Conservation (phyloP, 805 yeast species). For the Lachancea lanzarotensis region DNA sequence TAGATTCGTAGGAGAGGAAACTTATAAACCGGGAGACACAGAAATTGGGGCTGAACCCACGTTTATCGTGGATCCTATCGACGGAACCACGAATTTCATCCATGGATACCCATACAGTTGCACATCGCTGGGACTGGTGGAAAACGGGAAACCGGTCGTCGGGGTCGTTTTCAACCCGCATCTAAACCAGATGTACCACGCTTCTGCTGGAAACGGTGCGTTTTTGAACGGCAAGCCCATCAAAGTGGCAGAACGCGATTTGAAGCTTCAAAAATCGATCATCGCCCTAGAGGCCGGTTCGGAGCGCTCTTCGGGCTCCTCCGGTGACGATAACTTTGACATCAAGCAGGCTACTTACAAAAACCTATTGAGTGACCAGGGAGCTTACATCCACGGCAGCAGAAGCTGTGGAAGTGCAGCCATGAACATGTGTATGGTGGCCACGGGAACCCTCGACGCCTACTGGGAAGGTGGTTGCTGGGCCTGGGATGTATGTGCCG, state of each 20-base stretch:
- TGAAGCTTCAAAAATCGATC: constrained; percentile 45
- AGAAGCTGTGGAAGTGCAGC: constrained; percentile 62
- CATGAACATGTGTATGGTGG: constrained; percentile 51
- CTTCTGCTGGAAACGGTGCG: constrained; percentile 51
- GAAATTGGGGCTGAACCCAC: constrained; percentile 47
- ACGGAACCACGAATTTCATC: constrained; percentile 60
- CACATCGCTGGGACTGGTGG: constrained; percentile 52
- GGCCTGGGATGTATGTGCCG: constrained; percentile 67
- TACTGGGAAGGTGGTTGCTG: constrained; percentile 71
- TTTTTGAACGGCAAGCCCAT: constrained; percentile 41
- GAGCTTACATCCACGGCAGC: constrained; percentile 56
- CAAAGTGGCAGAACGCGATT: constrained; percentile 27
- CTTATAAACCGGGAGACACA: constrained; percentile 44
- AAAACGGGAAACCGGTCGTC: constrained; percentile 43
- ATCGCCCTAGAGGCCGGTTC: constrained; percentile 58
- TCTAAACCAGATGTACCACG: constrained; percentile 45
- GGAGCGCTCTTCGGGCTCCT: constrained; percentile 50
- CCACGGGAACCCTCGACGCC: constrained; percentile 51
- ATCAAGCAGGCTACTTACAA: constrained; percentile 44
- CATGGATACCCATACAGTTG: constrained; percentile 59
- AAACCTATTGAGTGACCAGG: constrained; percentile 40
- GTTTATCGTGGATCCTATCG: constrained; percentile 59
- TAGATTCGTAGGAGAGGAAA: constrained; percentile 57
- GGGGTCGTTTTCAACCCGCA: constrained; percentile 65
- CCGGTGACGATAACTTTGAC: constrained; percentile 38